Evolutionary conservation across 2,329 filamentous ascomycete genomes (phyloP).

Genomic region (Aspergillus brasiliensis): DNA sequence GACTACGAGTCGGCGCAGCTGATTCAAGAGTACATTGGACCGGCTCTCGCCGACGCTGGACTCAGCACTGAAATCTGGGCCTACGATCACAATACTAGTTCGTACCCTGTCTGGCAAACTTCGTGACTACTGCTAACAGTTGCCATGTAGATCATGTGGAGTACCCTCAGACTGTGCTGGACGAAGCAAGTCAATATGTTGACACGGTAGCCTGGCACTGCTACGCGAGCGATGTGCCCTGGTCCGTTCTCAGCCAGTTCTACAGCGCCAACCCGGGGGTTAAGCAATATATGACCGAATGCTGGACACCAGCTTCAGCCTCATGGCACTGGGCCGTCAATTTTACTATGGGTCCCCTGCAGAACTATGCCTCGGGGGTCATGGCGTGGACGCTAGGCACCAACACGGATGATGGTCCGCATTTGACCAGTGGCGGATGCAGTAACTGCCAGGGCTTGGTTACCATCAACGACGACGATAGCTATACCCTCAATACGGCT

Average conservation of each 20-base stretch:
- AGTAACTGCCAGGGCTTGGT: conserved; percentile 30
- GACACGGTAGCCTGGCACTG: conserved; percentile 44
- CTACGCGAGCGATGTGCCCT: conserved; percentile 38
- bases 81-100: conserved; percentile 44
- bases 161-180: conserved; percentile 38
- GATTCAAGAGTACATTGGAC: conserved; percentile 33
- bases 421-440: conserved; percentile 32
- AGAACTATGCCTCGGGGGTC: conserved; percentile 34
- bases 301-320: conserved; percentile 33
- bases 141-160: conserved; percentile 27
- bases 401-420: conserved; percentile 28
- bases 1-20: conserved; percentile 38
- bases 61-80: conserved; percentile 34
- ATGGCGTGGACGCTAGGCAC: conserved; percentile 36
- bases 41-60: conserved; percentile 27
- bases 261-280: conserved; percentile 34
- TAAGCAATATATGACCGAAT: conserved; percentile 46
- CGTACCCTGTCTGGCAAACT: not conserved
- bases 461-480: conserved; percentile 35
- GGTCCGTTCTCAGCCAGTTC: conserved; percentile 40
- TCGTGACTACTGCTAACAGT: not conserved
- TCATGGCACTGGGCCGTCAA: conserved; percentile 30
- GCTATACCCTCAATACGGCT: conserved; percentile 51
- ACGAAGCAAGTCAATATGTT: conserved; percentile 31
- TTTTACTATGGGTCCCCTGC: conserved; percentile 33